Percentiles rank a stretch among this genome's conserved stretches.
phyloP scores from a whole-genome alignment of 768 basidiomycete species.

The Suillus variegatus region DNA sequence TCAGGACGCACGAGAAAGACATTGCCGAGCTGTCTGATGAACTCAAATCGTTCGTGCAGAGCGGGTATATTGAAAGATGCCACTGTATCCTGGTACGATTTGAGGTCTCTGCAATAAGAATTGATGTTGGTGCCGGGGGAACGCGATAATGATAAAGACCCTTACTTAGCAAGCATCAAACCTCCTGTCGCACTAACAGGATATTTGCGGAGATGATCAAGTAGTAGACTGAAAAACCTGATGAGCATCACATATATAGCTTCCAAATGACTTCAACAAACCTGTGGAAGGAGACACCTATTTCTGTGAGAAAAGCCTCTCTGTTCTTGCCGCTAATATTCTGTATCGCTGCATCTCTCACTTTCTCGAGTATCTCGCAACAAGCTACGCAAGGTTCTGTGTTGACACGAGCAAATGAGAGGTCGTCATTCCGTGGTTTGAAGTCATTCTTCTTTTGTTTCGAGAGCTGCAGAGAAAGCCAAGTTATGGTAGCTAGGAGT shows the following conservation, averaged over 20 bases:
- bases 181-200: constrained; percentile 96
- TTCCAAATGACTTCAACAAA: constrained; percentile 22
- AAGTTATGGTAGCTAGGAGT: constrained; percentile 63
- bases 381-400: constrained; percentile 90
- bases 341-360: constrained; percentile 73
- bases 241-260: not conserved
- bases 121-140: constrained; percentile 5
- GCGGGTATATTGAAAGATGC: constrained; percentile 80
- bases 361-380: constrained; percentile 82
- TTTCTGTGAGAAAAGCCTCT: constrained; percentile 89
- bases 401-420: constrained; percentile 91
- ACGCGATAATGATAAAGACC: constrained; percentile 13
- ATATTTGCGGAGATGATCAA: constrained; percentile 96
- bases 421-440: constrained; percentile 94
- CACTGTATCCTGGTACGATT: constrained; percentile 92
- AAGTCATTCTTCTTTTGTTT: constrained; percentile 98
- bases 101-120: constrained; percentile 72
- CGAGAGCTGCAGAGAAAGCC: constrained; percentile 73
- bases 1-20: constrained; percentile 96
- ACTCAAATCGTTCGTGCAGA: constrained; percentile 94
- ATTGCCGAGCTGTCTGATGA: constrained; percentile 95
- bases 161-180: constrained; percentile 95
- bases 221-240: constrained; percentile 59
- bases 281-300: constrained; percentile 95
- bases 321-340: constrained; percentile 90